Percentiles rank a stretch among this genome's conserved stretches.
Evolutionary conservation across 257 asterid species (phyloP).

Genomic region (Lycium barbarum): DNA sequence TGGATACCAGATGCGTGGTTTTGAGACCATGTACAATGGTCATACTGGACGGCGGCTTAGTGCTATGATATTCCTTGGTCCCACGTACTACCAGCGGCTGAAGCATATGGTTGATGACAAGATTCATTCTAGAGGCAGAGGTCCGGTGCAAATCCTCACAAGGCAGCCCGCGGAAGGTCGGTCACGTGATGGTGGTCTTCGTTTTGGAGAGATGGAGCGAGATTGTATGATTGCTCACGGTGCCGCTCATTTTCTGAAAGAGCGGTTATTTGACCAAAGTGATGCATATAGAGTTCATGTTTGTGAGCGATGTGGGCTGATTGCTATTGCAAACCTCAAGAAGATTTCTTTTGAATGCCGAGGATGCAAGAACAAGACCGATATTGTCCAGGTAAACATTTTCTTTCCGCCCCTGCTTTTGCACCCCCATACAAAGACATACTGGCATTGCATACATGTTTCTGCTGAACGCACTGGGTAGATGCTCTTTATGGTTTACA

Average conservation of each 20-base stretch:
- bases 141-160: slow-evolving; percentile 94
- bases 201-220: slow-evolving; percentile 98
- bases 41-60: slow-evolving; percentile 88
- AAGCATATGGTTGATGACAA: slow-evolving; percentile 99
- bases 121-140: slow-evolving; percentile 97
- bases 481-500: background rate
- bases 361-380: slow-evolving; percentile 94
- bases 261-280: slow-evolving; percentile 91
- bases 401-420: background rate
- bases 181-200: slow-evolving; percentile 96
- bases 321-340: slow-evolving; percentile 90
- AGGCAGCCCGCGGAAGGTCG: slow-evolving; percentile 99
- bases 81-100: slow-evolving; percentile 95
- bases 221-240: slow-evolving; percentile 99
- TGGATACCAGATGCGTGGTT: slow-evolving; percentile 98
- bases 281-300: slow-evolving; percentile 96
- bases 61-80: slow-evolving; percentile 91
- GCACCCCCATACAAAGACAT: background rate
- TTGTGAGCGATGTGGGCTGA: slow-evolving; percentile 89
- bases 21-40: slow-evolving; percentile 96
- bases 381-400: slow-evolving; percentile 80
- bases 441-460: background rate
- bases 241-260: slow-evolving; percentile 93
- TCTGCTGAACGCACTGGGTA: background rate
- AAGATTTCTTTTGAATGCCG: slow-evolving; percentile 95